Evolutionary conservation across 2,329 filamentous ascomycete species (phyloP).

Genomic region (Coniochaeta hoffmannii): DNA sequence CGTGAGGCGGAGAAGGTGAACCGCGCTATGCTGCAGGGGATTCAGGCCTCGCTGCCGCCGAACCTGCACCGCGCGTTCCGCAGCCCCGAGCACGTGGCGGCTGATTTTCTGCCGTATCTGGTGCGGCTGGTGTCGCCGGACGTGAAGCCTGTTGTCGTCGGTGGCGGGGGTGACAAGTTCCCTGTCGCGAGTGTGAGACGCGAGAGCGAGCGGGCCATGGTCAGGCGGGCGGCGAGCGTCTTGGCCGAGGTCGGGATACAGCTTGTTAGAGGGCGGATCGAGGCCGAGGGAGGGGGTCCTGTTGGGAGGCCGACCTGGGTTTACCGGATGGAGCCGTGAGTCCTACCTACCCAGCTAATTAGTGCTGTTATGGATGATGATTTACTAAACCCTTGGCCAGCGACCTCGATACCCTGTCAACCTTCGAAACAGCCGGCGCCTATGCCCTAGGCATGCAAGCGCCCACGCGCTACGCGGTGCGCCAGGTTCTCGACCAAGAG

Average conservation of each 20-base stretch:
- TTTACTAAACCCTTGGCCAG: slow-evolving; percentile 23
- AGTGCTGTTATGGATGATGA: neutral
- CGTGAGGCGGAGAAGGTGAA: slow-evolving; percentile 76
- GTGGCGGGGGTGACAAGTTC: slow-evolving; percentile 52
- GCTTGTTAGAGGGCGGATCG: slow-evolving; percentile 75
- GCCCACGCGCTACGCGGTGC: slow-evolving; percentile 83
- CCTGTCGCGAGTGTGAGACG: slow-evolving; percentile 72
- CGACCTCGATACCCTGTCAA: slow-evolving; percentile 68
- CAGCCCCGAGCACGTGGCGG: slow-evolving; percentile 67
- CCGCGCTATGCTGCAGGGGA: slow-evolving; percentile 60
- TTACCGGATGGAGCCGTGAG: slow-evolving; percentile 91
- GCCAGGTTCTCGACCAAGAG: slow-evolving; percentile 89
- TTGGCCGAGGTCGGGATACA: slow-evolving; percentile 77
- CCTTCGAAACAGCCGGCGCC: slow-evolving; percentile 62
- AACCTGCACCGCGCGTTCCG: slow-evolving; percentile 71
- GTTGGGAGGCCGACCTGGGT: slow-evolving; percentile 61
- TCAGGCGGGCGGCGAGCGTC: slow-evolving; percentile 70
- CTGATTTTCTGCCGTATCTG: slow-evolving; percentile 79
- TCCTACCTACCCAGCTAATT: slow-evolving; percentile 17
- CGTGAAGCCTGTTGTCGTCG: slow-evolving; percentile 83
- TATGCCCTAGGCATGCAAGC: slow-evolving; percentile 49
- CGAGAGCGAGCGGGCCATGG: slow-evolving; percentile 74
- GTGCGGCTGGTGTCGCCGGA: slow-evolving; percentile 79
- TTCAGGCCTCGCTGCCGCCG: slow-evolving; percentile 67
- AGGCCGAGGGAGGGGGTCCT: slow-evolving; percentile 48